Evolutionary conservation across 1,284 basidiomycete genomes (phyloP).

Genomic region (Ganoderma sinense): DNA sequence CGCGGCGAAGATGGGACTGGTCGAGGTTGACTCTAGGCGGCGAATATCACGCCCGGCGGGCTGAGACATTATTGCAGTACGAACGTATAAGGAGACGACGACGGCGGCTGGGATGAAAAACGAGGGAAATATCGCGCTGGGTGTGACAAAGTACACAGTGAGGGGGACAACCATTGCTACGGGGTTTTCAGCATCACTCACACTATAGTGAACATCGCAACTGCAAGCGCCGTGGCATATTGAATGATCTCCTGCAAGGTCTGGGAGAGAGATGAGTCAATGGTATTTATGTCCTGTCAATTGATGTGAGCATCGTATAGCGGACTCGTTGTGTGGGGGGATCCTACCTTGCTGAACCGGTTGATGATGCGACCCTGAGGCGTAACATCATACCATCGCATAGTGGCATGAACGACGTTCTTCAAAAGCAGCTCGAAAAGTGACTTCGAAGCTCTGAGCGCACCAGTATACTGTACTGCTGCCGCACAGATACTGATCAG

Average conservation of each 20-base stretch:
- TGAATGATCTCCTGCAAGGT: constrained; percentile 78
- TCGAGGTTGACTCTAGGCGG: constrained; percentile 78
- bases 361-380: constrained; percentile 69
- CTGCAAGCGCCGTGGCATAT: constrained; percentile 75
- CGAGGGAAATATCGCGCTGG: constrained; percentile 69
- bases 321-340: too few species aligned
- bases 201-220: constrained; percentile 70
- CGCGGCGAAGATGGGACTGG: constrained; percentile 79
- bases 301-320: background rate
- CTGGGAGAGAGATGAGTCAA: constrained; percentile 74
- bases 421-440: constrained; percentile 64
- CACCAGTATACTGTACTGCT: constrained; percentile 68
- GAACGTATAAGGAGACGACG: constrained; percentile 68
- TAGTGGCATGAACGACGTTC: constrained; percentile 65
- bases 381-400: constrained; percentile 60
- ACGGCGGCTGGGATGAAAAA: constrained; percentile 78
- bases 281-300: constrained; percentile 74
- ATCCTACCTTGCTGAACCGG: constrained; percentile 60
- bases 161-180: background rate
- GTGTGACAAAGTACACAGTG: constrained; percentile 16
- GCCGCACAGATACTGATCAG: constrained; percentile 53
- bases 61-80: constrained; percentile 75
- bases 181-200: constrained; percentile 38
- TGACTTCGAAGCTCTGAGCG: constrained; percentile 63
- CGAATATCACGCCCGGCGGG: constrained; percentile 81